Base-by-base conservation (phyloP, 306 rosid genomes). In the Fragaria nilgerrensis region DNA sequence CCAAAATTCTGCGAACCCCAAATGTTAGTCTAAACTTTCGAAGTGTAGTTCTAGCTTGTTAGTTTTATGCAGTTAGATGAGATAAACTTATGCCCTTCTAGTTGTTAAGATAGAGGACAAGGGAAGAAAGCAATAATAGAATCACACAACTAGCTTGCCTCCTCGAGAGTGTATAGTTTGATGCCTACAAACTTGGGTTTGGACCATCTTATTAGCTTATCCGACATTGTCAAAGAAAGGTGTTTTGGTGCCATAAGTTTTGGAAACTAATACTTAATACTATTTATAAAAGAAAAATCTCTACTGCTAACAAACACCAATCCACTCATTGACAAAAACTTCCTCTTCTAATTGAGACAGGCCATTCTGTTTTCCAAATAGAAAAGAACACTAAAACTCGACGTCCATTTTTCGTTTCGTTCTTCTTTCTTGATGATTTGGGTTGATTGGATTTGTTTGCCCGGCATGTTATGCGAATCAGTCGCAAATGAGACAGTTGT, bases 161-260 rank as follows among this genome's bases (percentile, higher is more conserved):
- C 76, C 83, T 36, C 16, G 23, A 44, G 75, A 75, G 72, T 43
- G 56, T 67, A 34, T 17, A 15, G 75, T 80, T 68, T 68, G 63
- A 29, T 47, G 79, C 70, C 34, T 58, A 45, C 16, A 41, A 50
- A 50, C 32, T 64, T 49, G 73, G 65, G 37, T 58, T 75, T 36
- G 44, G 9, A 56, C 32, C 2, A 7, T 73, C 34, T 72, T 72
- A 72, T 72, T 50, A 64, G 29, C 50, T 74, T 55, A 39, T 74
- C 68, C 62, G 52, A 79, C 69, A 74, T 10, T 67, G 53, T 72
- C 76, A 64, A 41, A 64, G 82, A 72, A 73, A 79, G 37, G 73
- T 64, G 44, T 72, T 71, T 74, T 27, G 45, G 22, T 22, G 10
- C 49, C 79, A 36, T 8, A 45, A 29, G 63, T 53, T 53, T 41